Evolutionary conservation across 2,329 filamentous ascomycete species (phyloP), one percentile per base, ranked within the genome.

Genomic region (Macrophomina pseudophaseolina): DNA sequence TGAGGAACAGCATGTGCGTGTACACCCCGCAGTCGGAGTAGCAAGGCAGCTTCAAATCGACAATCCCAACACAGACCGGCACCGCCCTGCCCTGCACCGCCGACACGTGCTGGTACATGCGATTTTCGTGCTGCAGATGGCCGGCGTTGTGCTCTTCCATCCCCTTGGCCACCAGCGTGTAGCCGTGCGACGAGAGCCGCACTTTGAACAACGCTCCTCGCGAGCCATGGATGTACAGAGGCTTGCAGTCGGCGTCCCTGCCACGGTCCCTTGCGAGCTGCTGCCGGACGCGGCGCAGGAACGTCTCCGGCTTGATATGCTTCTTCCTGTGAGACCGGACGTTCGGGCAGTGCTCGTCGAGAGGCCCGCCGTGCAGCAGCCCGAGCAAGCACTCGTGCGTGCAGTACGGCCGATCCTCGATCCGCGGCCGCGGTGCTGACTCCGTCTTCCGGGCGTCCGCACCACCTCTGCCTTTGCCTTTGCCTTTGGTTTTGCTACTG

Each of bases 141-240:
- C 66, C 30, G 18, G 69, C 64, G 49, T 74, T 73, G 63, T 71
- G 52, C 42, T 64, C 38, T 16, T 69, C 59, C n/a, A 70, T 82
- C 28, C 77, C 78, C 70, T 85, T 84, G 59, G 75, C 72, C 33
- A 80, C 72, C 53, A 84, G 79, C 1, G 76, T 81, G 72, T 84
- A 84, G 67, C 80, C 76, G 68, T 82, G 77, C 2, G 67, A 71
- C 30, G 78, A 69, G 46, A 84, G 73, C 8, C 76, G 80, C 4
- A 84, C 70, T 64, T 75, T 72, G 69, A 84, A 84, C 5, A 83
- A 70, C 4, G 76, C 78, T 16, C 80, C 76, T 8, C 77, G 74
- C 0, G 79, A 69, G 5, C 81, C 78, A 33, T 71, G 66, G n/a
- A 71, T 23, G 8, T 70, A 67, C 0, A 82, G 65, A 9, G 60